Base-by-base conservation (phyloP, 2,329 filamentous ascomycete genomes). In the Arthrobotrys sinensis region DNA sequence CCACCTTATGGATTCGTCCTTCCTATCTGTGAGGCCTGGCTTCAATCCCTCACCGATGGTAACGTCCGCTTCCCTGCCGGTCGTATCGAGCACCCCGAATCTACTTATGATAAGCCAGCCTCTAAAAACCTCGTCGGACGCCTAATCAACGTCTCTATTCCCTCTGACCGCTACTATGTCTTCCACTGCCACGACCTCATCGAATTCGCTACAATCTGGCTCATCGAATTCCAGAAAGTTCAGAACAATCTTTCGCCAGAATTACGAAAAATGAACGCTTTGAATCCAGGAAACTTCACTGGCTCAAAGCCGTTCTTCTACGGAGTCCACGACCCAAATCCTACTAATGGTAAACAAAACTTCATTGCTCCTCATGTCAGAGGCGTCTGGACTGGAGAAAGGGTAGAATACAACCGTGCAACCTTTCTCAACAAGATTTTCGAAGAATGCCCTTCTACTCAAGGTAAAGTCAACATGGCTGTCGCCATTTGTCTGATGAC, bases 391-490 rank as follows among this genome's bases (percentile, higher is more conserved):
- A 69, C 53, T 1, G n/a, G 5, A 2, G 71, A 76, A 24, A 45
- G 21, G 2, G 64, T 52, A 14, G 52, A 69, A 16, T 76, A 64
- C 24, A 64, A 69, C 63, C 38, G 64, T 53, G 71, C 64, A 8
- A 28, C 62, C 2, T 69, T 69, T 53, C 32, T 76, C 1, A 69
- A 0, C 11, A 48, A 16, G 12, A 21, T 76, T 4, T 69, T 63
- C 46, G 36, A 64, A 12, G 57, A 76, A 34, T 76, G 71, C 16
- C 71, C 71, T 21, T 69, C 71, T 0, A 48, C 24, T 6, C 24
- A 69, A 8, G 71, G 71, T 7, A 69, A 57, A 34, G 36, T 76
- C 4, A 68, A 69, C 28, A 38, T 76, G 10, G 71, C 71, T 7
- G 34, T 38, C 6, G 62, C 21, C 1, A 55, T 76, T 14, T 55